These are phyloP conservation scores for Glycyrrhiza uralensis DNA, from an alignment of 306 rosid genomes.

Conservation along the genomic window DNA sequence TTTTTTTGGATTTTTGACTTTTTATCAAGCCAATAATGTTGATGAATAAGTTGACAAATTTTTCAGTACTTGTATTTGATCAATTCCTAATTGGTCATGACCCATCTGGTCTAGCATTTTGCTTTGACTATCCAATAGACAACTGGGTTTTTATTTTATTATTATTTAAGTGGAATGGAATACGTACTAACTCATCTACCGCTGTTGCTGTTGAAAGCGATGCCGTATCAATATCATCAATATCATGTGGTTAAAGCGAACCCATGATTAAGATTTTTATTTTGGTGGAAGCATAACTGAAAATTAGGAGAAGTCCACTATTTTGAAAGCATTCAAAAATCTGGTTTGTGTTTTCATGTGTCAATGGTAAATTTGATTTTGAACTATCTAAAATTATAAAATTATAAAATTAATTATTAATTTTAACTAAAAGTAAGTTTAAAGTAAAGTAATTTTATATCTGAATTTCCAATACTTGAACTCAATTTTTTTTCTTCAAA, in stretches of 20 bases:
- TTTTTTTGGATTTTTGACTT: neutral
- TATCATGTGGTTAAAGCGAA: neutral
- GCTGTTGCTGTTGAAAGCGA: no score
- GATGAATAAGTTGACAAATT: neutral
- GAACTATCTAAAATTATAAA: neutral
- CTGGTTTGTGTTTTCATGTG: neutral
- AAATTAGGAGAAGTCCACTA: slow-evolving; percentile 3
- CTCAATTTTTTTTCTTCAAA: no score
- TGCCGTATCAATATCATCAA: neutral
- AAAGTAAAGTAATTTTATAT: neutral
- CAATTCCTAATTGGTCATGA: neutral
- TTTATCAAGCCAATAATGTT: neutral
- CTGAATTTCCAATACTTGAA: no score
- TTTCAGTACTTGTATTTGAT: neutral
- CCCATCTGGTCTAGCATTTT: neutral
- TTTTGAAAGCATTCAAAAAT: neutral
- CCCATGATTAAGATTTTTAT: neutral
- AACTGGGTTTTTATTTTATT: no score
- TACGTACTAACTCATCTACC: no score
- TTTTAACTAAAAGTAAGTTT: neutral
- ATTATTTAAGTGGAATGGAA: no score
- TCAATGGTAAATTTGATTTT: neutral
- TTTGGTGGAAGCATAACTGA: slow-evolving; percentile 30
- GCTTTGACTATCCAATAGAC: neutral
- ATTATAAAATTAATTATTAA: no score